Evolutionary conservation across 495 filamentous ascomycete genomes (phyloP).

Genomic region (Penicillium roqueforti): DNA sequence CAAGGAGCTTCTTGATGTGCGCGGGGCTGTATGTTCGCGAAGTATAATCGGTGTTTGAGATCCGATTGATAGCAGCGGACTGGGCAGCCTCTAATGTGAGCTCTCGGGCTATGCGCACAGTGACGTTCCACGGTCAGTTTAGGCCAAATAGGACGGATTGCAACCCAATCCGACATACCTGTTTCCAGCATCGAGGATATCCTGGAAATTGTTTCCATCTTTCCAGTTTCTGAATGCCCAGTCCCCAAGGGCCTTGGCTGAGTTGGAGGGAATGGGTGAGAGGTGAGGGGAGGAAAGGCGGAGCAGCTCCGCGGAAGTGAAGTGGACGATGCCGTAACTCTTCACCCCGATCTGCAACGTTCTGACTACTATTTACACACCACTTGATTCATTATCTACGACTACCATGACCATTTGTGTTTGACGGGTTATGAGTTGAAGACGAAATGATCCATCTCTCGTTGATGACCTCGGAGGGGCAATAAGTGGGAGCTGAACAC

Average conservation of each 20-base stretch:
- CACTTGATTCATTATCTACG: background rate
- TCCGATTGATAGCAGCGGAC: constrained; percentile 55
- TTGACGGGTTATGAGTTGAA: background rate
- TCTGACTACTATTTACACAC: background rate
- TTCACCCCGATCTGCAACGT: constrained; percentile 6
- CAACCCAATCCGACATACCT: constrained; percentile 48
- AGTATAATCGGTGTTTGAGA: constrained; percentile 37
- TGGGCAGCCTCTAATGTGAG: constrained; percentile 95
- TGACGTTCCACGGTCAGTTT: constrained; percentile 22
- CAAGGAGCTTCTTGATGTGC: constrained; percentile 90
- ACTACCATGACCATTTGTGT: background rate
- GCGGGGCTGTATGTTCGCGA: constrained; percentile 45
- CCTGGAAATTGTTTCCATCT: constrained; percentile 93
- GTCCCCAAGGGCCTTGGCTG: constrained; percentile 14
- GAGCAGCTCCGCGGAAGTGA: constrained; percentile 26
- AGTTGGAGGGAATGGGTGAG: constrained; percentile 19
- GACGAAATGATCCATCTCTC: background rate
- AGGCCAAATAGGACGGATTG: constrained; percentile 3
- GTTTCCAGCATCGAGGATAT: constrained; percentile 92
- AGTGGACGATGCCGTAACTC: constrained; percentile 6
- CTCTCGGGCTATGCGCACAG: constrained; percentile 67
- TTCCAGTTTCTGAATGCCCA: constrained; percentile 22
- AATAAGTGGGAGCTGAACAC: background rate
- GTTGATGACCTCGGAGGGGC: background rate
- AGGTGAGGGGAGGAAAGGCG: constrained; percentile 18